Conservation (phyloP, 208 protist genomes). For the Porcisia deanei region DNA sequence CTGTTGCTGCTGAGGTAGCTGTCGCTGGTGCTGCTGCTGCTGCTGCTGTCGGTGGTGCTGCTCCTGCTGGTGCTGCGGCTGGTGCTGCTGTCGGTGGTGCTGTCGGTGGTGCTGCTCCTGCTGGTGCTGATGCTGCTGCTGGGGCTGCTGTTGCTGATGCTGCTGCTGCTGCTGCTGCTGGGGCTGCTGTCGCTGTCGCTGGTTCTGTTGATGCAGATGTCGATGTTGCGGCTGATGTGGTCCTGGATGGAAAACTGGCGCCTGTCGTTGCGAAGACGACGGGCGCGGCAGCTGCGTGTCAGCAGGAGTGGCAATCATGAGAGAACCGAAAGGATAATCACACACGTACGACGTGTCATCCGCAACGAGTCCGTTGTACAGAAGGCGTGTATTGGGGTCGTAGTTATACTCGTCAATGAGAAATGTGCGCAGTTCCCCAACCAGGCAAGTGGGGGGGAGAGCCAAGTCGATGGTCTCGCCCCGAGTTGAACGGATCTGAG, state of each 20-base stretch:
- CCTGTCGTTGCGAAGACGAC: constrained; percentile 2
- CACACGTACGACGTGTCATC: constrained; percentile 36
- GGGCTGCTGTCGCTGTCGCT: constrained; percentile 13
- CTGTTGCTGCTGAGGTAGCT: constrained; percentile 4
- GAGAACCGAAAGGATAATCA: constrained; percentile 67
- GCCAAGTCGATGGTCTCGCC: constrained; percentile 78
- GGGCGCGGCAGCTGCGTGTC: constrained; percentile 25
- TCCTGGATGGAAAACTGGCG: background rate
- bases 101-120: no score
- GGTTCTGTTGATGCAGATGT: constrained; percentile 12
- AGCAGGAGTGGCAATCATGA: constrained; percentile 57
- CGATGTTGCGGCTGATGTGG: constrained; percentile 5
- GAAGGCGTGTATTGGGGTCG: constrained; percentile 43
- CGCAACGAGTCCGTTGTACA: constrained; percentile 33
- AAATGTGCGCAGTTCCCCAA: constrained; percentile 60
- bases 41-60: no score
- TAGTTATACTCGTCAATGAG: constrained; percentile 78
- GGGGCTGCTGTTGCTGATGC: constrained; percentile 5
- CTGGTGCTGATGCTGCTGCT: no score
- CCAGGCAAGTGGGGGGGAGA: constrained; percentile 48
- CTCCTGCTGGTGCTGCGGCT: no score
- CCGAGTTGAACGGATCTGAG: constrained; percentile 56
- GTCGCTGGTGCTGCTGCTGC: no score
- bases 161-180: constrained; percentile 1
- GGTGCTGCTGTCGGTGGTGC: no score